Base-by-base conservation (phyloP, 352 stramenopile genomes). In the Globisporangium splendens region DNA sequence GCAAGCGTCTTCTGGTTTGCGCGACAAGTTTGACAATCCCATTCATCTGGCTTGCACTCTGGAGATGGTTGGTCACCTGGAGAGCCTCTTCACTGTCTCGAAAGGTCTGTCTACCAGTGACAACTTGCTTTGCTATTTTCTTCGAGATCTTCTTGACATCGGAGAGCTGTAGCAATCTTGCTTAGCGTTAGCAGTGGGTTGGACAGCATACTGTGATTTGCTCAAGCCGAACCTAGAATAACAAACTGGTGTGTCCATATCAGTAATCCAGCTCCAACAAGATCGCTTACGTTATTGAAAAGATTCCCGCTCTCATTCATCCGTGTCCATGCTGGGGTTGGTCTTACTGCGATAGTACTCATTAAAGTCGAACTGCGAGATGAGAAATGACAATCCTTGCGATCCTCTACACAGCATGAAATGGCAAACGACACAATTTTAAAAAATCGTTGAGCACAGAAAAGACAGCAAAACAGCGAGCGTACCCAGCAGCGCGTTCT, bases 321-420 rank as follows among this genome's bases (percentile, higher is more conserved):
- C 75, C 46, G 55, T 39, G 31, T 83, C 77, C 47, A 69, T 70
- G 6, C 58, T 31, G 41, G 79, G 68, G 18, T 68, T 54, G 17
- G 61, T 73, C 55, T 91, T 89, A 31, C 73, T 79, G 43, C 69
- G 66, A 28, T 97, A 97, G 47, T 79, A 97, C 67, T 95, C 86
- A 61, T 96, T 97, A 61, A 97, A 97, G 64, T 97, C 90, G 44
- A 97, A 93, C 8, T 89, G 89, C 10, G 91, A 92, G 42, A 89
- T 76, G 10, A 97, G 70, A 42, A 92, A 96, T 10, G 85, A 84
- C 6, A 97, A 65, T 24, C 86, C 88, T 55, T 96, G 86, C 0
- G 77, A 88, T 1, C 79, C 83, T 24, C 71, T 83, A 56, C 39
- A 31, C n/a, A 44, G 42, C 10, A 38, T 56, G 10, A 59, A 43